These are phyloP conservation scores for Dothistroma septosporum DNA, from an alignment of 2,329 filamentous ascomycete genomes.

Conservation along the genomic window DNA sequence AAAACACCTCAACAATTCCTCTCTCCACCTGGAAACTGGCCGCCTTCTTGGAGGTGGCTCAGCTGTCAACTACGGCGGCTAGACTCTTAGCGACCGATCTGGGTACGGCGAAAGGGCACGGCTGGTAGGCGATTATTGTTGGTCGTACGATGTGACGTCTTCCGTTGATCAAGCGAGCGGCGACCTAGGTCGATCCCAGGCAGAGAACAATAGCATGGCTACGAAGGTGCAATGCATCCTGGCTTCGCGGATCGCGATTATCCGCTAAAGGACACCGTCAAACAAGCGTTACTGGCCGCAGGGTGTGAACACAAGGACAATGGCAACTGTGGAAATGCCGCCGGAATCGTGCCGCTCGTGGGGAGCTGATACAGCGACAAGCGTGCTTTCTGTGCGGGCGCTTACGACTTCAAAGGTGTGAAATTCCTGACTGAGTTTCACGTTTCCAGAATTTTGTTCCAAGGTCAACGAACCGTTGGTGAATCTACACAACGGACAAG, in stretches of 20 bases:
- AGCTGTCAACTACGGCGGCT: constrained; percentile 11
- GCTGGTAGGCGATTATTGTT: constrained; percentile 31
- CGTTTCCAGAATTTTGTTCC: constrained; percentile 48
- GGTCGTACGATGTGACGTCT: constrained; percentile 26
- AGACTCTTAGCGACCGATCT: constrained; percentile 9
- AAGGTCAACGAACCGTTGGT: constrained; percentile 48
- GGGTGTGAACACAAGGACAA: constrained; percentile 4
- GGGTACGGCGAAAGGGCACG: constrained; percentile 34
- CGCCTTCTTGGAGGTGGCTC: constrained; percentile 6
- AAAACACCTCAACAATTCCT: background rate
- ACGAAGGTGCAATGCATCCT: constrained; percentile 6
- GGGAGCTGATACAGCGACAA: constrained; percentile 3
- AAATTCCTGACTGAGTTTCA: constrained; percentile 48
- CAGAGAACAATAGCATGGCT: constrained; percentile 1
- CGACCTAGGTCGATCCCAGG: background rate
- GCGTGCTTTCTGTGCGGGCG: constrained; percentile 1
- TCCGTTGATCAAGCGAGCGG: constrained; percentile 18
- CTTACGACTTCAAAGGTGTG: constrained; percentile 30
- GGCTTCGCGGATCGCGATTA: background rate
- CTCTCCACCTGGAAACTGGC: constrained; percentile 5
- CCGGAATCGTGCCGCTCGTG: constrained; percentile 2
- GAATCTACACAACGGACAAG: constrained; percentile 26
- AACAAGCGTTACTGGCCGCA: constrained; percentile 1
- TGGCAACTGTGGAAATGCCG: background rate
- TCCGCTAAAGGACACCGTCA: background rate